Percentiles rank a stretch among this genome's conserved stretches.
These are phyloP conservation scores for Orbilia brochopaga DNA, from an alignment of 2,329 filamentous ascomycete genomes.

Conservation along the genomic window DNA sequence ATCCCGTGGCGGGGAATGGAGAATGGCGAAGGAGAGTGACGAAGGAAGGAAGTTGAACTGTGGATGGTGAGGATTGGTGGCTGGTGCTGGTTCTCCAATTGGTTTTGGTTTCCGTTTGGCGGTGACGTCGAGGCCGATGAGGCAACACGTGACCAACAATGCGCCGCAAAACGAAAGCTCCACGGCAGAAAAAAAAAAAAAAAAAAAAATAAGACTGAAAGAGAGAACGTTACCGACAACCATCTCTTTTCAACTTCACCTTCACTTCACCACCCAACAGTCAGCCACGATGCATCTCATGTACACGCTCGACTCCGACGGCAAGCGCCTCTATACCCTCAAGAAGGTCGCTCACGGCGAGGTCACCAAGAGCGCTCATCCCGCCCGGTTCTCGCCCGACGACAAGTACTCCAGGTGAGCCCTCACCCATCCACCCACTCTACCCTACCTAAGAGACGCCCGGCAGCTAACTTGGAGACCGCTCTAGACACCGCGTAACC, in stretches of 20 bases:
- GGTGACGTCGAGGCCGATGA: conserved; percentile 7
- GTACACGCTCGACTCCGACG: conserved; percentile 82
- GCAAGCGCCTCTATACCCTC: conserved; percentile 92
- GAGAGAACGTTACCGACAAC: neutral
- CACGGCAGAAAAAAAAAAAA: conserved; percentile 10
- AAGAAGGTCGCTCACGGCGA: conserved; percentile 83
- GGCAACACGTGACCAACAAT: neutral
- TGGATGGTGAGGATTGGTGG: conserved; percentile 2
- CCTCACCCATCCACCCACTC: too few relatives aligned
- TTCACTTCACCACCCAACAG: conserved; percentile 8
- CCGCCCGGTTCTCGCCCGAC: conserved; percentile 94
- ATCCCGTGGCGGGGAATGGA: neutral
- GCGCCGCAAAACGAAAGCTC: neutral
- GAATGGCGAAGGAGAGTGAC: neutral
- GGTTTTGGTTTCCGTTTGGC: too few relatives aligned
- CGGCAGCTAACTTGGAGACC: neutral
- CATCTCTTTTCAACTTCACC: neutral
- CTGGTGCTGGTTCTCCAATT: too few relatives aligned
- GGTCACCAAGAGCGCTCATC: conserved; percentile 94
- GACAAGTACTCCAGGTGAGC: conserved; percentile 87
- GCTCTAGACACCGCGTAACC: conserved; percentile 81
- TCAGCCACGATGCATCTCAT: conserved; percentile 70
- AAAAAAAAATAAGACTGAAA: conserved; percentile 8
- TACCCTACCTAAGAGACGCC: neutral
- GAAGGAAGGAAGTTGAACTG: neutral